Conservation (phyloP, 1,284 basidiomycete genomes). For the Trichosporon inkin region DNA sequence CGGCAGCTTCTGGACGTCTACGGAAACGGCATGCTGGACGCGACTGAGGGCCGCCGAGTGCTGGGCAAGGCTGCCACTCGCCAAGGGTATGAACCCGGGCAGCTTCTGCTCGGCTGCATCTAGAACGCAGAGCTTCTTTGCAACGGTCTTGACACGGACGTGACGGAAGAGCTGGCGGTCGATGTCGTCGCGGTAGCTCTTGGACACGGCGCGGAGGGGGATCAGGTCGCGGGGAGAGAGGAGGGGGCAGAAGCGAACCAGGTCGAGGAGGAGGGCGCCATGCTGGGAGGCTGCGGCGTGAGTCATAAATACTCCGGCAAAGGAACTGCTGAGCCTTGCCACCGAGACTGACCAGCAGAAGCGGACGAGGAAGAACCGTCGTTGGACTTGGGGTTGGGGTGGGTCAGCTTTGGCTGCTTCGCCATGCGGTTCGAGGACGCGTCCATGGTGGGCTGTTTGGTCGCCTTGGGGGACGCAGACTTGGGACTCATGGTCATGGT, state of each 20-base stretch:
- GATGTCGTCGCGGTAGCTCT: background rate
- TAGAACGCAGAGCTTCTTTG: background rate
- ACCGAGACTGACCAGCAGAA: too few relatives aligned
- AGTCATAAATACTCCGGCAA: too few relatives aligned
- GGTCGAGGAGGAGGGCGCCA: too few relatives aligned
- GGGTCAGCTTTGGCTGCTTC: too few relatives aligned
- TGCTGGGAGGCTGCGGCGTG: too few relatives aligned
- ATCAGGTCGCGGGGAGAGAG: background rate
- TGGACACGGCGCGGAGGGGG: background rate
- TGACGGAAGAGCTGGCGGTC: background rate
- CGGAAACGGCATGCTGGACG: background rate
- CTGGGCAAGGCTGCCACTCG: background rate
- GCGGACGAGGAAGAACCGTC: too few relatives aligned
- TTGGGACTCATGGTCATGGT: too few relatives aligned
- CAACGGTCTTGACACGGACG: background rate
- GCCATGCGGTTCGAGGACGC: too few relatives aligned
- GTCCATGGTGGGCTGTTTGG: too few relatives aligned
- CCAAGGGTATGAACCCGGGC: background rate
- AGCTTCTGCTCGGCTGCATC: background rate
- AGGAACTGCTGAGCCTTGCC: too few relatives aligned
- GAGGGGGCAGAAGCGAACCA: background rate
- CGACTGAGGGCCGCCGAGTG: background rate
- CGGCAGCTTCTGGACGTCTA: background rate
- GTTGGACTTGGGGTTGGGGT: too few relatives aligned
- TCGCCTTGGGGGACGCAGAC: too few relatives aligned